Evolutionary conservation across 495 filamentous ascomycete species (phyloP).

Genomic region (Penicillium pancosmium): DNA sequence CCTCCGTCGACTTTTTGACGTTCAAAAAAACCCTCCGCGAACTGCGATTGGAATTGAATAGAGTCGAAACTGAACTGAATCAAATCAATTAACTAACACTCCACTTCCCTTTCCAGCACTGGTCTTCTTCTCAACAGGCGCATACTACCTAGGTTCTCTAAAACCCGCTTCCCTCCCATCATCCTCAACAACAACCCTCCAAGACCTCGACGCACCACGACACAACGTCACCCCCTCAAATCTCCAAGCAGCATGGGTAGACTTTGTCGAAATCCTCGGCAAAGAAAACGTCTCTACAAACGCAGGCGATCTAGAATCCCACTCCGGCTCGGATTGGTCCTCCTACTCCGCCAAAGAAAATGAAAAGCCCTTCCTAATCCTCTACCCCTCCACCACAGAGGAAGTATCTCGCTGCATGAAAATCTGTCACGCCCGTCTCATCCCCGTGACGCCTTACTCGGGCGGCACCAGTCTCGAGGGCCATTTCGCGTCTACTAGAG

Average conservation of each 20-base stretch:
- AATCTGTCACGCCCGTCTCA: slow-evolving; percentile 59
- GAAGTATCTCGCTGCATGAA: slow-evolving; percentile 65
- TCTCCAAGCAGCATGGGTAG: slow-evolving; percentile 90
- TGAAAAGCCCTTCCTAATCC: slow-evolving; percentile 50
- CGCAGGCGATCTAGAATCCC: slow-evolving; percentile 63
- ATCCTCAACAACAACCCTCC: slow-evolving; percentile 74
- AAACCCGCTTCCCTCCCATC: slow-evolving; percentile 60
- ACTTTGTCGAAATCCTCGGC: slow-evolving; percentile 84
- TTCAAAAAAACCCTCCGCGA: too few relatives aligned
- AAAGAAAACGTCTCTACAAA: slow-evolving; percentile 81
- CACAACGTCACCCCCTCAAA: slow-evolving; percentile 75
- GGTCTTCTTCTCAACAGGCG: slow-evolving; percentile 59
- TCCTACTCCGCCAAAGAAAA: slow-evolving; percentile 63
- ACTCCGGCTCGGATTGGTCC: slow-evolving; percentile 88
- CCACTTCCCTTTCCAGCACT: slow-evolving; percentile 41
- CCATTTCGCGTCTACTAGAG: slow-evolving; percentile 62
- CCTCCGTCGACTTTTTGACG: background rate
- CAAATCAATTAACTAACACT: too few relatives aligned
- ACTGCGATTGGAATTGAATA: too few relatives aligned
- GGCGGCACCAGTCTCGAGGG: slow-evolving; percentile 68
- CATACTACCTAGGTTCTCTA: slow-evolving; percentile 72
- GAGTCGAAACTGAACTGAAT: too few relatives aligned
- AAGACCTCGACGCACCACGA: slow-evolving; percentile 57
- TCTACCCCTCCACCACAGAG: slow-evolving; percentile 55
- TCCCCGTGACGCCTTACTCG: slow-evolving; percentile 66